These are phyloP conservation scores for Panicum virgatum DNA, from an alignment of 202 grass and related monocot species.

Conservation along the genomic window DNA sequence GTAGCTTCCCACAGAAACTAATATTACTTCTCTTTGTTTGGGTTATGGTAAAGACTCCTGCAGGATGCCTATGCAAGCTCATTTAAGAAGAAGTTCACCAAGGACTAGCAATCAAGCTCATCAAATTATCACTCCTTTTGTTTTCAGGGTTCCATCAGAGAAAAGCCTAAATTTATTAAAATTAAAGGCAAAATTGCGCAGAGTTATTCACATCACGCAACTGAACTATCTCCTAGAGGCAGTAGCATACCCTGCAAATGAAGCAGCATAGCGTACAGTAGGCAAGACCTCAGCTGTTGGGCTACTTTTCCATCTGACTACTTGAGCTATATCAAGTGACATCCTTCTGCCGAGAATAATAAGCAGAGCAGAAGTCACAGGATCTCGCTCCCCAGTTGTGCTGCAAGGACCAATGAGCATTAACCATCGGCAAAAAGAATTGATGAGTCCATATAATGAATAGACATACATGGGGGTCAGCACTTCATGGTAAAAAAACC, in stretches of 20 bases:
- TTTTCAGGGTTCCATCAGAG: background rate
- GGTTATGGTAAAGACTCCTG: background rate
- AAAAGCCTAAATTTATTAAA: background rate
- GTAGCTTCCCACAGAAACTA: constrained; percentile 4
- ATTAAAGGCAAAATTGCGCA: background rate
- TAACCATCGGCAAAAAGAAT: constrained; percentile 25
- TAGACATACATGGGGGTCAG: background rate
- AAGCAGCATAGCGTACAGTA: constrained; percentile 81
- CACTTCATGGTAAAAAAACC: background rate
- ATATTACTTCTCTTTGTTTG: constrained; percentile 9
- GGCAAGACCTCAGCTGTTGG: constrained; percentile 67
- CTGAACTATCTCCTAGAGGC: constrained; percentile 16
- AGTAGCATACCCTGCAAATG: constrained; percentile 83
- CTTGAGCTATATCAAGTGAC: constrained; percentile 93
- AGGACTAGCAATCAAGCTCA: constrained; percentile 7
- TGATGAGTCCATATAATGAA: constrained; percentile 30
- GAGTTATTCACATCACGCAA: background rate
- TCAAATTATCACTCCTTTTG: constrained; percentile 7
- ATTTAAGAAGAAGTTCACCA: constrained; percentile 3
- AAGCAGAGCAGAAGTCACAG: constrained; percentile 86
- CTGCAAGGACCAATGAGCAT: constrained; percentile 46
- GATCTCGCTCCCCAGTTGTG: constrained; percentile 84
- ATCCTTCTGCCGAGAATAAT: constrained; percentile 89
- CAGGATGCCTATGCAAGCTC: constrained; percentile 10
- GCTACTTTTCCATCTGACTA: constrained; percentile 91